Evolutionary conservation across 208 protist species (phyloP), one percentile per base, ranked within the genome.

Genomic region (Trypanosoma congolense): DNA sequence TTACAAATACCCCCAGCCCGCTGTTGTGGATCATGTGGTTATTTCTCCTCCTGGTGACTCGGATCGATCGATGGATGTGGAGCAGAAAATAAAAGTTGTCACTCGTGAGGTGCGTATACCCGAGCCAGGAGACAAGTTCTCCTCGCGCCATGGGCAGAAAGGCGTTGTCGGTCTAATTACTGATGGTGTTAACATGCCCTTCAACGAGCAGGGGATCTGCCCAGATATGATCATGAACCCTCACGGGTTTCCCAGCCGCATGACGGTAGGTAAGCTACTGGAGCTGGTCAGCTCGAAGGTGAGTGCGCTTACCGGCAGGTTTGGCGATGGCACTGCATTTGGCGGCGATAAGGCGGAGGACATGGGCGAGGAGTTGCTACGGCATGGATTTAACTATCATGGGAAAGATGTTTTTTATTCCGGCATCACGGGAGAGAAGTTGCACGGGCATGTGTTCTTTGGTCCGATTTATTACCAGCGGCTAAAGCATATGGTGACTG

Each of bases 141-240:
- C 92, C 9, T 96, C 80, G 3, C 78, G 99, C 19, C 99, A 99
- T 68, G 99, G 99, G 3, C 99, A 99, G 73, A 99, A 99, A 75
- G 99, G 98, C 58, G 97, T 99, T 6, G 92, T 96, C 50, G 99
- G 98, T 30, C 78, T 99, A 10, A 99, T 99, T 47, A 96, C 98
- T 16, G 64, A 89, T 36, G 97, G 99, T 53, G 96, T 97, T 18
- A 98, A 99, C 79, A 94, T 99, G 96, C 98, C 98, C 4, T 99
- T 99, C 70, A 98, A 90, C 50, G 88, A 97, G 59, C 56, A 82
- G 4, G 97, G 97, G 36, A 96, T 99, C 28, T 96, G 74, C 45
- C 99, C 99, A 0, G 99, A 99, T 68, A 98, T 99, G 72, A 99
- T 99, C 77, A 99, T 99, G 98, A 99, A 99, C 74, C 99, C 99